Evolutionary conservation across 768 basidiomycete genomes (phyloP).

Genomic region (Rossbeevera mucosa): DNA sequence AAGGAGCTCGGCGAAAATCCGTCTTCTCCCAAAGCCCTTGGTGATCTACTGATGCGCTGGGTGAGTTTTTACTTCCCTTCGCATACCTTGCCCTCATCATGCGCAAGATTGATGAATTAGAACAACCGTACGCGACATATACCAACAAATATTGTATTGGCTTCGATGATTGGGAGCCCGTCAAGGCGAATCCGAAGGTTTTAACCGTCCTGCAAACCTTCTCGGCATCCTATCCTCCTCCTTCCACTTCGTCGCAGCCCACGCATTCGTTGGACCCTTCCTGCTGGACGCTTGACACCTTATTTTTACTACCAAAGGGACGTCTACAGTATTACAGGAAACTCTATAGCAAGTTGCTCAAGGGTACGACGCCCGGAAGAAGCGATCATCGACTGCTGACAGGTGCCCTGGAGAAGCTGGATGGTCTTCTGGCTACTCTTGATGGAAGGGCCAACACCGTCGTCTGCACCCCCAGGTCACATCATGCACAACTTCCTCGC

Average conservation of each 20-base stretch:
- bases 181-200: slow-evolving; percentile 72
- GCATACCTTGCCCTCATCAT: slow-evolving; percentile 16
- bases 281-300: slow-evolving; percentile 78
- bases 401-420: slow-evolving; percentile 77
- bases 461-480: slow-evolving; percentile 9
- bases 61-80: slow-evolving; percentile 42
- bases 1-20: slow-evolving; percentile 93
- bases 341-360: slow-evolving; percentile 79
- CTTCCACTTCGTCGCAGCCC: slow-evolving; percentile 36
- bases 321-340: slow-evolving; percentile 91
- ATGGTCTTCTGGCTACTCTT: slow-evolving; percentile 61
- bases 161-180: slow-evolving; percentile 81
- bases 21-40: slow-evolving; percentile 87
- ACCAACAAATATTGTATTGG: slow-evolving; percentile 64
- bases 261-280: slow-evolving; percentile 34
- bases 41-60: slow-evolving; percentile 97
- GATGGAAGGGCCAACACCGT: slow-evolving; percentile 51
- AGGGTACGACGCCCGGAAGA: slow-evolving; percentile 79
- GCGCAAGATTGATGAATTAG: slow-evolving; percentile 83
- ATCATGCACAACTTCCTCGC: neutral
- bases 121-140: slow-evolving; percentile 81
- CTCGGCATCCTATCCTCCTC: slow-evolving; percentile 60
- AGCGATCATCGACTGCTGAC: slow-evolving; percentile 82
- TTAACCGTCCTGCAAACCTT: slow-evolving; percentile 63
- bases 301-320: slow-evolving; percentile 82